Conservation (phyloP, 495 filamentous ascomycete species). For the Penicillium subrubescens region DNA sequence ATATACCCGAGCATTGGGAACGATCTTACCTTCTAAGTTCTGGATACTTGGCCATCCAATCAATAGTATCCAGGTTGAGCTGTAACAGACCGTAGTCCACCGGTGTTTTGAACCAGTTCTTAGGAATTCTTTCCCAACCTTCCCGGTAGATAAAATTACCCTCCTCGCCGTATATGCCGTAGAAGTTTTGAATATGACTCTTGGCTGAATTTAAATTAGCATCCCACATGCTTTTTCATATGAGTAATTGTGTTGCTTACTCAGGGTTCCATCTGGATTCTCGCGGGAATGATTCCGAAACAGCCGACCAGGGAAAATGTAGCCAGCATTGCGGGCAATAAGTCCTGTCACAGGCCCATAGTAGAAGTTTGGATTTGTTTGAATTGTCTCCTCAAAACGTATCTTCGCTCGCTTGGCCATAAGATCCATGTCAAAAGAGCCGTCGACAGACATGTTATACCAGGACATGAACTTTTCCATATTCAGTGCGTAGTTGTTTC, state of each 20-base stretch:
- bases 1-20: neutral
- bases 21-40: constrained; percentile 38
- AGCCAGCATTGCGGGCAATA: constrained; percentile 49
- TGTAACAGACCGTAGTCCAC: constrained; percentile 38
- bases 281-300: constrained; percentile 51
- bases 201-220: constrained; percentile 32
- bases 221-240: neutral
- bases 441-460: constrained; percentile 40
- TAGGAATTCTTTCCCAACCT: constrained; percentile 57
- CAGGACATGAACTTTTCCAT: constrained; percentile 45
- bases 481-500: constrained; percentile 44
- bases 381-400: constrained; percentile 50
- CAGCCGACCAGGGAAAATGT: constrained; percentile 46
- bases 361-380: constrained; percentile 56
- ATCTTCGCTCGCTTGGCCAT: constrained; percentile 38
- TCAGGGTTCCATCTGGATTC: constrained; percentile 47
- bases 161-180: constrained; percentile 41
- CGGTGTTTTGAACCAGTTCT: constrained; percentile 62
- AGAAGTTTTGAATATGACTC: constrained; percentile 50
- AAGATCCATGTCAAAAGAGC: constrained; percentile 40
- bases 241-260: constrained; percentile 17
- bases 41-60: constrained; percentile 38
- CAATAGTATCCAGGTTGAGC: constrained; percentile 45
- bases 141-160: constrained; percentile 44
- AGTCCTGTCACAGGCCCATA: constrained; percentile 52